Percentiles rank a stretch among this genome's conserved stretches.
phyloP scores from a whole-genome alignment of 768 basidiomycete species.

The Naganishia randhawae region DNA sequence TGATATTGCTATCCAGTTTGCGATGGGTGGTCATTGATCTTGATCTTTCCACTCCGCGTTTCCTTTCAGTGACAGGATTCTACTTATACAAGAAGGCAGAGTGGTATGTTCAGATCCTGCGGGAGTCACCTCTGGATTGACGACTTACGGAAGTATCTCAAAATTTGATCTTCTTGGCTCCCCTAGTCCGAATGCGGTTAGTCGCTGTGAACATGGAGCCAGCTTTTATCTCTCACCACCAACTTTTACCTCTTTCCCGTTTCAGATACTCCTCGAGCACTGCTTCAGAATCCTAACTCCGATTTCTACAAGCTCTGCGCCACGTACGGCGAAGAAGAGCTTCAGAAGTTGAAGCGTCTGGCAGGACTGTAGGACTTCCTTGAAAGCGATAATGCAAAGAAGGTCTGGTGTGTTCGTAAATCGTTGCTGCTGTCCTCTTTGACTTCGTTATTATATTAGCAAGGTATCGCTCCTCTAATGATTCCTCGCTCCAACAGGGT shows the following conservation, averaged over 20 bases:
- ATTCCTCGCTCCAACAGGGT: too few relatives aligned
- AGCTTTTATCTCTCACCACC: background rate
- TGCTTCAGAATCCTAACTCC: conserved; percentile 1
- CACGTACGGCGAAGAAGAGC: background rate
- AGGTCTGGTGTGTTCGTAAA: too few relatives aligned
- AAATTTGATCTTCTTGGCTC: too few relatives aligned
- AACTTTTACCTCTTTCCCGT: background rate
- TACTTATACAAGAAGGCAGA: background rate
- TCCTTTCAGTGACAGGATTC: background rate
- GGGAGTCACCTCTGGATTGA: too few relatives aligned
- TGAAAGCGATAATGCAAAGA: too few relatives aligned
- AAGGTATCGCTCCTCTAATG: too few relatives aligned
- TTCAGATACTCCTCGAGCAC: background rate
- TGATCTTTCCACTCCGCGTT: background rate
- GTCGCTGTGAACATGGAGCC: background rate
- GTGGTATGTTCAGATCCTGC: too few relatives aligned
- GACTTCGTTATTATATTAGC: too few relatives aligned
- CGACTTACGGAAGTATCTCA: too few relatives aligned
- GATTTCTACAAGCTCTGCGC: conserved; percentile 20
- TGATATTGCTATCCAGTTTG: background rate
- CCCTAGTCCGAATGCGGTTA: background rate
- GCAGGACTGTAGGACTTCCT: background rate
- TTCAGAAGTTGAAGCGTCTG: background rate
- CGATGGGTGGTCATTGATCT: background rate
- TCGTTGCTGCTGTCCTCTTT: too few relatives aligned